These are phyloP conservation scores for Baorangia bicolor DNA, from an alignment of 768 basidiomycete genomes.

Conservation along the genomic window DNA sequence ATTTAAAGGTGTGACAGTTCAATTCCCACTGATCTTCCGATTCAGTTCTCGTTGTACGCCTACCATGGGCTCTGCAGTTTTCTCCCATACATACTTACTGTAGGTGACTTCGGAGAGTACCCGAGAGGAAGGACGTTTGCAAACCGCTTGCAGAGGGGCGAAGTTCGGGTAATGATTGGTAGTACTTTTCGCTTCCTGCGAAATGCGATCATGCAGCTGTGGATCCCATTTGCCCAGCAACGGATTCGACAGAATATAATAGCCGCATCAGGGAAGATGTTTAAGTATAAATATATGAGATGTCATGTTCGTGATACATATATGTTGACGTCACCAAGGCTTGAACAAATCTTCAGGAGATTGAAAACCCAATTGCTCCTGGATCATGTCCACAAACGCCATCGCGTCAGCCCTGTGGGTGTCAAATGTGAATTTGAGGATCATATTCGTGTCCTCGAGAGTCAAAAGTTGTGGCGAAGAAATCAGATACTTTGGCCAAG, in stretches of 20 bases:
- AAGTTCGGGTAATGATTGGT: not conserved
- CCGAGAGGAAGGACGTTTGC: not conserved
- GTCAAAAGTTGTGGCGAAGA: too few relatives aligned
- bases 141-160: not conserved
- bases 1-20: not conserved
- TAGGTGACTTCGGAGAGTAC: not conserved
- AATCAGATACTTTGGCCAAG: too few relatives aligned
- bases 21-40: not conserved
- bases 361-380: not conserved
- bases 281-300: too few relatives aligned
- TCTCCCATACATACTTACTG: not conserved
- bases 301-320: too few relatives aligned
- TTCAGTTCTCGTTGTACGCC: not conserved
- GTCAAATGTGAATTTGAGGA: too few relatives aligned
- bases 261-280: not conserved
- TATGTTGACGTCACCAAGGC: not conserved
- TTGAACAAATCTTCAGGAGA: not conserved
- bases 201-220: not conserved
- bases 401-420: too few relatives aligned
- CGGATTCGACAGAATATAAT: not conserved
- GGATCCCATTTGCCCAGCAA: not conserved
- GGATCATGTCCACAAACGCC: too few relatives aligned
- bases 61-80: not conserved
- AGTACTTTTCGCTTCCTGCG: not conserved
- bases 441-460: too few relatives aligned